Percentiles rank a stretch among this genome's conserved stretches.
These are phyloP conservation scores for Paecilomyces dactylethromorphus DNA, from an alignment of 2,329 filamentous ascomycete species.

Conservation along the genomic window DNA sequence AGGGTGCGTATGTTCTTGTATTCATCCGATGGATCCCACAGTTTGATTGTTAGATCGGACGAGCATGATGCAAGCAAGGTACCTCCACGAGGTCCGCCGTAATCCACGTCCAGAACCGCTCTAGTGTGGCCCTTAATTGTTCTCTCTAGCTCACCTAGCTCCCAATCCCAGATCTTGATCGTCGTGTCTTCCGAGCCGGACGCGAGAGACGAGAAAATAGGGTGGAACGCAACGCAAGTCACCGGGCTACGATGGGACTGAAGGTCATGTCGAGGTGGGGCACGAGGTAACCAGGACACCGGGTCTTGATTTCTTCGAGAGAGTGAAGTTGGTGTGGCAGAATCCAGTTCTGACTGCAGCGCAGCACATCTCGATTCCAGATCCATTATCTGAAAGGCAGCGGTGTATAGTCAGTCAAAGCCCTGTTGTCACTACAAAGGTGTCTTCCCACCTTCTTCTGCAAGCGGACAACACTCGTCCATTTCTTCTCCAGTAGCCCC, in stretches of 20 bases:
- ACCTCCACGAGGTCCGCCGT: conserved; percentile 73
- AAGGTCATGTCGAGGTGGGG: conserved; percentile 72
- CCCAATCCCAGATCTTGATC: conserved; percentile 98
- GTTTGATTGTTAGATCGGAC: conserved; percentile 85
- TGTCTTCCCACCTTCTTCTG: conserved; percentile 73
- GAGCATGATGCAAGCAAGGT: conserved; percentile 78
- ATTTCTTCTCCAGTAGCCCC: conserved; percentile 92
- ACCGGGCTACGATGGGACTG: conserved; percentile 76
- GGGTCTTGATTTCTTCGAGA: conserved; percentile 79
- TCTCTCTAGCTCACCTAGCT: conserved; percentile 79
- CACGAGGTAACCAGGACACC: conserved; percentile 75
- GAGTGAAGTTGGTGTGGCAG: conserved; percentile 70
- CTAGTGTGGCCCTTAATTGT: conserved; percentile 91
- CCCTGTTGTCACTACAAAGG: background rate
- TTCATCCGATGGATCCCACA: conserved; percentile 87
- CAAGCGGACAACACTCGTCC: conserved; percentile 88
- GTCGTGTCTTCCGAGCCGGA: conserved; percentile 88
- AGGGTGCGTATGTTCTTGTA: conserved; percentile 94
- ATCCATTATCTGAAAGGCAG: conserved; percentile 70
- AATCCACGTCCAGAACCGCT: conserved; percentile 81
- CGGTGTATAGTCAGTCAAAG: conserved; percentile 5
- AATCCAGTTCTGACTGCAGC: conserved; percentile 79
- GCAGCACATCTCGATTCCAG: conserved; percentile 68
- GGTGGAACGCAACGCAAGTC: conserved; percentile 87
- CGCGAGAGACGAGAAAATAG: conserved; percentile 81